A percentile compares a stretch with the other conserved stretches of the same genome.
These are phyloP conservation scores for Termitomyces sp. DNA, from an alignment of 768 basidiomycete genomes.

Conservation along the genomic window DNA sequence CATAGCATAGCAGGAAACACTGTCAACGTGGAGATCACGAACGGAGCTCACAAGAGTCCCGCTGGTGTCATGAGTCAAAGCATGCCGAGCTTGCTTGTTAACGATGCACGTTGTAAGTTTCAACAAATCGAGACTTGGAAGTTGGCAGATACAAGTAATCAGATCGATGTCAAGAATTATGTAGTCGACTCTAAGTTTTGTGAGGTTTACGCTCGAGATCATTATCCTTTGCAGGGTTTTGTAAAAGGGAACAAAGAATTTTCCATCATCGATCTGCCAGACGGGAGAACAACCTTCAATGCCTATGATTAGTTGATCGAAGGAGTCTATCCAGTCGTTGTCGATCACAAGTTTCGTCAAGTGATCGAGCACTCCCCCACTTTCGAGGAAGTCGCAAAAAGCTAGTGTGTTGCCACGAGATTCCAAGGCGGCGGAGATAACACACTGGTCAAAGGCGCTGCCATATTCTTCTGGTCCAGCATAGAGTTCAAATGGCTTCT, in stretches of 20 bases:
- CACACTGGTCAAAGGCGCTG: not conserved
- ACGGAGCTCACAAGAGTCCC: not conserved
- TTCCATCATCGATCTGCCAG: not conserved
- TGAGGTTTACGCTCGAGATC: not conserved
- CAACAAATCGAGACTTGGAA: not conserved
- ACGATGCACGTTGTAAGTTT: not conserved
- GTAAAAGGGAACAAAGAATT: not conserved
- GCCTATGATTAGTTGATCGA: too few species aligned
- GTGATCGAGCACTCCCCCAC: not conserved
- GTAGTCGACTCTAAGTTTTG: not conserved
- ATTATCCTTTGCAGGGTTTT: not conserved
- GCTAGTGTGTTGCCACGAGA: not conserved
- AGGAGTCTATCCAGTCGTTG: not conserved
- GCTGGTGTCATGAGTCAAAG: not conserved
- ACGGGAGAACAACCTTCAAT: not conserved
- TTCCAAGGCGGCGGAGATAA: not conserved
- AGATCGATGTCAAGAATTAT: not conserved
- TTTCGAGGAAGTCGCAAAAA: not conserved
- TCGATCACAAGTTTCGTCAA: not conserved
- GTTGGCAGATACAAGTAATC: not conserved
- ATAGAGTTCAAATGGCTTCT: not conserved
- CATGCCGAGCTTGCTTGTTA: not conserved
- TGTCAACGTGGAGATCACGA: not conserved
- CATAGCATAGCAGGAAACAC: not conserved
- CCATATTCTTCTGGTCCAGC: not conserved